Evolutionary conservation across 2,329 filamentous ascomycete species (phyloP), one percentile per base, ranked within the genome.

Genomic region (Colletotrichum sp.): DNA sequence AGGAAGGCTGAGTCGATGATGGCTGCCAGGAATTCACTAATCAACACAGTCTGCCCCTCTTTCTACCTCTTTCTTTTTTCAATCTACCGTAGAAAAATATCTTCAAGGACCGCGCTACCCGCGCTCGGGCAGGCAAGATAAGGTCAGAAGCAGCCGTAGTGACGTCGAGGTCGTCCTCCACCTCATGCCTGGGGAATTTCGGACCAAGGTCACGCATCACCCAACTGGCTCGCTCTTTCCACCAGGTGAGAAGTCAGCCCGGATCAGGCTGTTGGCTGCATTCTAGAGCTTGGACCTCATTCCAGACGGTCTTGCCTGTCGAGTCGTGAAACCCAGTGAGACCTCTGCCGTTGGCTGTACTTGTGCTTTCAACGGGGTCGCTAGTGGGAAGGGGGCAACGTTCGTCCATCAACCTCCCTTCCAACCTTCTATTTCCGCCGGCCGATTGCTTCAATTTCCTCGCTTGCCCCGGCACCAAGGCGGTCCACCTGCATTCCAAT

Each of bases 401-500:
- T 69, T 59, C 59, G 24, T 36, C 34, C 55, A 59, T n/a, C 21
- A 16, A 44, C 28, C 74, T 76, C 74, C 74, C 74, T 76, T 74
- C 70, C 28, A 65, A 65, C 64, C 59, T 74, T 74, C 74, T 69
- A 59, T 76, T 73, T 64, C 34, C 30, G 68, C n/a, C 26, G 26
- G 12, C 28, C 59, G 26, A 68, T 68, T 59, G 44, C 73, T 59
- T 76, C 64, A 28, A 49, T 44, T 64, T 15, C 8, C 39, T 71
- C 30, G 36, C 63, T 24, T 65, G 26, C 32, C 72, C 21, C 70
- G 18, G 13, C 57, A 32, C 44, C 32, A 34, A 24, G 63, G 21
- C 57, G 44, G 44, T 36, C 70, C 64, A 74, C 74, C 73, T 59
- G 28, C 74, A 73, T 76, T 76, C 74, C 74, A 64, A 36, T 36